These are phyloP conservation scores for Pyricularia sp. DNA, from an alignment of 2,329 filamentous ascomycete genomes.

Conservation along the genomic window DNA sequence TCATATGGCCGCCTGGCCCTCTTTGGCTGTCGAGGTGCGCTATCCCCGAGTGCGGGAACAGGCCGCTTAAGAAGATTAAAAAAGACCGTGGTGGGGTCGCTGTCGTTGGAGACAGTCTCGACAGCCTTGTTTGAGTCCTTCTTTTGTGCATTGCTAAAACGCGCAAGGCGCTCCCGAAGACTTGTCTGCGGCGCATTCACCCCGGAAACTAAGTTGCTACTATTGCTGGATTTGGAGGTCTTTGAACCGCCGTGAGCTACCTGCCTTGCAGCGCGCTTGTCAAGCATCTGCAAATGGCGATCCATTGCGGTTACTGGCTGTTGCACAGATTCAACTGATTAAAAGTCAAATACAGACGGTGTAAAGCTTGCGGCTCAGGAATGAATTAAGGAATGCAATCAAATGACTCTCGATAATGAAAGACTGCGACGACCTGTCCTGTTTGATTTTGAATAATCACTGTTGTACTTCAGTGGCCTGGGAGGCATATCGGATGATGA, in stretches of 20 bases:
- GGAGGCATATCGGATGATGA: not conserved
- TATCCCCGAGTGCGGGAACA: not conserved
- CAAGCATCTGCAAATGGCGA: not conserved
- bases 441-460: not conserved
- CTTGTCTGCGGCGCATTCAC: not conserved
- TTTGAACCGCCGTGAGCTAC: not conserved
- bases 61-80: not conserved
- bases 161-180: not conserved
- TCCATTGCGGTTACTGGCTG: not conserved
- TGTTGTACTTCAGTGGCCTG: not conserved
- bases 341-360: not conserved
- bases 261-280: not conserved
- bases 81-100: conserved; percentile 3
- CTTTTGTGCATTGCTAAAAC: not conserved
- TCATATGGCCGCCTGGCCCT: not conserved
- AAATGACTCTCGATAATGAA: not conserved
- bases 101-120: not conserved
- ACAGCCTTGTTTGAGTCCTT: not conserved
- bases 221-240: not conserved
- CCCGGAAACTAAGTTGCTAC: not conserved
- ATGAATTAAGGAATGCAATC: not conserved
- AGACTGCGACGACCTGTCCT: not conserved
- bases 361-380: not conserved
- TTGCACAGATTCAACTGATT: not conserved
- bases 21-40: not conserved